These are phyloP conservation scores for Ligustrum vulgare DNA, from an alignment of 257 asterid genomes.

Conservation along the genomic window DNA sequence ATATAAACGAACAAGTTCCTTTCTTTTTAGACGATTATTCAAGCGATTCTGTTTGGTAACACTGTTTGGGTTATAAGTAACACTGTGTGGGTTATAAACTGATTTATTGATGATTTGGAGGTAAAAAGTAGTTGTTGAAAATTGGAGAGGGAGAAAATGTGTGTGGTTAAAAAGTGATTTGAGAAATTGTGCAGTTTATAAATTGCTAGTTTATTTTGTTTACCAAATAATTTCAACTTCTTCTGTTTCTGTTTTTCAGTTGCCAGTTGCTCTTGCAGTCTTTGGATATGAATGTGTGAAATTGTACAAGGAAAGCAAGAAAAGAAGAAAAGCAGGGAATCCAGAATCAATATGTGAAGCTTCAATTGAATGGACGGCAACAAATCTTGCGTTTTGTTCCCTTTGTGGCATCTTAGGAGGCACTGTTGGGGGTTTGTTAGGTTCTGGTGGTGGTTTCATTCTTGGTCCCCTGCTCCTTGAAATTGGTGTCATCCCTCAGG, in stretches of 20 bases:
- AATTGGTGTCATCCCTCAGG: constrained; percentile 98
- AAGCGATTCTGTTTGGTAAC: too few relatives aligned
- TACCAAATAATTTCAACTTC: background rate
- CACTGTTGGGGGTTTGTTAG: constrained; percentile 87
- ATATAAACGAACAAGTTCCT: background rate
- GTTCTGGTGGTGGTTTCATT: constrained; percentile 98
- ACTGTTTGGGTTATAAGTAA: too few relatives aligned
- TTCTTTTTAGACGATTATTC: background rate
- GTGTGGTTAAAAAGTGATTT: too few relatives aligned
- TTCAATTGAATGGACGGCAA: constrained; percentile 72
- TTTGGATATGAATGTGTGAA: constrained; percentile 69
- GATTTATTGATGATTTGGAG: too few relatives aligned
- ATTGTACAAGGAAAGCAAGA: constrained; percentile 87
- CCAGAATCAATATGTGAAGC: constrained; percentile 79
- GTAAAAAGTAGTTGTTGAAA: too few relatives aligned
- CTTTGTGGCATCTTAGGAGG: constrained; percentile 91
- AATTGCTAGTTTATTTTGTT: too few relatives aligned
- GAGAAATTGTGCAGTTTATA: too few relatives aligned
- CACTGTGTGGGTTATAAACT: too few relatives aligned
- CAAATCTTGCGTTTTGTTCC: constrained; percentile 75
- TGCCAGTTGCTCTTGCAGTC: constrained; percentile 70
- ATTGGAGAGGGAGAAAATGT: too few relatives aligned
- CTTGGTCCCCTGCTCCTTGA: constrained; percentile 97
- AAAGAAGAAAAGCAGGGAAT: constrained; percentile 66
- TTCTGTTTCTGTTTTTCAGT: constrained; percentile 34